phyloP scores from a whole-genome alignment of 176 grass and related monocot species.

The Cenchrus americanus region DNA sequence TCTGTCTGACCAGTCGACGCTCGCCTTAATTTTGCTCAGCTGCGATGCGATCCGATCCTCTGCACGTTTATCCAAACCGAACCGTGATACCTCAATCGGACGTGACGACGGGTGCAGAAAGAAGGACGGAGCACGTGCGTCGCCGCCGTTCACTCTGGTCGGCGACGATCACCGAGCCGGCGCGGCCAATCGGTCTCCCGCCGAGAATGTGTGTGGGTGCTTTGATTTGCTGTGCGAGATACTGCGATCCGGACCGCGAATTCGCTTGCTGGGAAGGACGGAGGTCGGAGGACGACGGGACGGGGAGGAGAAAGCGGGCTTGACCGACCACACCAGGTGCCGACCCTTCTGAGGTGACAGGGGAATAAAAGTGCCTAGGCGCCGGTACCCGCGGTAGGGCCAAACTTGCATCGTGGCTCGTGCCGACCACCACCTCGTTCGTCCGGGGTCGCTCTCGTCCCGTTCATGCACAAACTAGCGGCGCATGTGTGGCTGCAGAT shows the following conservation, averaged over 20 bases:
- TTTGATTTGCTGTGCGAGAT: background rate
- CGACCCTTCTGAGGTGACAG: background rate
- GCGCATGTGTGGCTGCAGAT: too few species aligned
- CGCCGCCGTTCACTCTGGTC: conserved; percentile 13
- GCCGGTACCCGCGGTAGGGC: too few species aligned
- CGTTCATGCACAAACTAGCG: too few species aligned
- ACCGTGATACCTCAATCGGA: background rate
- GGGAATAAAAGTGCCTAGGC: background rate
- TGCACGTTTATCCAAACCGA: background rate
- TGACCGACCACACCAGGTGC: background rate
- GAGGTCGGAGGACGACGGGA: too few species aligned
- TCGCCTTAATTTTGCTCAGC: background rate
- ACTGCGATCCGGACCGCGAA: background rate
- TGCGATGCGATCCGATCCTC: background rate
- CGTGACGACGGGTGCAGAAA: background rate
- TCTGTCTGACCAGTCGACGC: background rate
- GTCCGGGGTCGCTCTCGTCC: background rate
- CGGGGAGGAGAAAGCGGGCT: background rate
- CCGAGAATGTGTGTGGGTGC: background rate
- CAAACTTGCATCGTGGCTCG: too few species aligned
- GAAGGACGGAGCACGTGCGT: background rate
- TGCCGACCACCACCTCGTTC: background rate
- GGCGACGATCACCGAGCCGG: background rate
- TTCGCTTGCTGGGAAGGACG: background rate
- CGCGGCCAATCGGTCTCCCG: background rate